Evolutionary conservation across 208 protist genomes (phyloP).

Genomic region (Leishmania tarentolae): DNA sequence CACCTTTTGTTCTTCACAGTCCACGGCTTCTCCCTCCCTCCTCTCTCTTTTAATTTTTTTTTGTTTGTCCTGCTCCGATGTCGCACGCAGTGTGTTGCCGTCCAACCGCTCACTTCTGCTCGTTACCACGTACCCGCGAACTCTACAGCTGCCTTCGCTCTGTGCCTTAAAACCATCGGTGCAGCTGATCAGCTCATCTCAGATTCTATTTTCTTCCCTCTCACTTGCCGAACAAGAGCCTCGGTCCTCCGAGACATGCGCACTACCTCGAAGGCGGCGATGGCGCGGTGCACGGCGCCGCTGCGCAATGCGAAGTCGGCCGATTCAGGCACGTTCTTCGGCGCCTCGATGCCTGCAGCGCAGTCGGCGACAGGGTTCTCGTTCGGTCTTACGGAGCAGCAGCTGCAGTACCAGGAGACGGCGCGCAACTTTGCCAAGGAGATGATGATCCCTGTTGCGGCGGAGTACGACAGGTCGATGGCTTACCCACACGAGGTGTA

Average conservation of each 20-base stretch:
- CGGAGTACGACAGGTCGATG: conserved; percentile 74
- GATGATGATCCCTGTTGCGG: conserved; percentile 71
- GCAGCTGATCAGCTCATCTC: neutral
- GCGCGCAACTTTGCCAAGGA: conserved; percentile 83
- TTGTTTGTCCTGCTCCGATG: neutral
- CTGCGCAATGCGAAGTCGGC: conserved; percentile 22
- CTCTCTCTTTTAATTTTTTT: neutral
- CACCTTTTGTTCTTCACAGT: neutral
- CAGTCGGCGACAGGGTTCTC: conserved; percentile 39
- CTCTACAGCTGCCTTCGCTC: neutral
- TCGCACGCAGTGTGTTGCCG: neutral
- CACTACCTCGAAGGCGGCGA: neutral
- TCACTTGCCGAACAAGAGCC: neutral
- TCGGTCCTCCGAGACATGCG: neutral
- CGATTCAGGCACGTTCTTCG: conserved; percentile 23
- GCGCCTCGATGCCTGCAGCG: conserved; percentile 33
- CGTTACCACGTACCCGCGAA: neutral
- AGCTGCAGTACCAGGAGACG: conserved; percentile 71
- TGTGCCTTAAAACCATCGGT: neutral
- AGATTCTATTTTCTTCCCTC: neutral
- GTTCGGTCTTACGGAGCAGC: conserved; percentile 82
- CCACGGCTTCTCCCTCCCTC: neutral
- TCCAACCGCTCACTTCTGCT: neutral
- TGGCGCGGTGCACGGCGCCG: conserved; percentile 12
- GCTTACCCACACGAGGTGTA: conserved; percentile 77